Evolutionary conservation across 441 rosid species (phyloP), one percentile per base, ranked within the genome.

Genomic region (Eruca vesicaria): DNA sequence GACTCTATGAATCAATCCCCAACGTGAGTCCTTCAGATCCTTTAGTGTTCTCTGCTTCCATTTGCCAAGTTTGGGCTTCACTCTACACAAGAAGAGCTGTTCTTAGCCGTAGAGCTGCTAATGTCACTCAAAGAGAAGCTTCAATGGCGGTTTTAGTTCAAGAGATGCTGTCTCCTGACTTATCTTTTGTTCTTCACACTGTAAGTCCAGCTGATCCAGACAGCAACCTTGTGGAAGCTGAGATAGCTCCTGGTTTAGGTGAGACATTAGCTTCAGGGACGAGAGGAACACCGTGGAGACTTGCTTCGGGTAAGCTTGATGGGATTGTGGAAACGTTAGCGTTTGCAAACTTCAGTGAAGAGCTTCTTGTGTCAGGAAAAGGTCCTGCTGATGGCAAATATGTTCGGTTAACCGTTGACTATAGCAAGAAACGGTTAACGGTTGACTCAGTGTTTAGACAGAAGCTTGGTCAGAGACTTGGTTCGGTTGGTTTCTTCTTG

Each of bases 191-290:
- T 63, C 91, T 96, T 7, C 99, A 96, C 89, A 96, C 99, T 0
- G 84, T 88, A 20, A 96, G 98, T 84, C 96, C 99, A 50, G 86
- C 94, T 10, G 97, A 93, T 66, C 81, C 36, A 7, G 90, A 93
- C 80, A 78, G 73, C 59, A 91, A 79, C 74, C 81, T 67, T 0
- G 93, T 96, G 4, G 98, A 91, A 86, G 95, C 97, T 0, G 99
- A 96, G 84, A 86, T 96, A 36, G 99, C 99, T 21, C 86, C 98
- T 29, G 99, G 99, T 35, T 93, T 91, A 15, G 99, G 99, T 32
- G 99, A 96, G 80, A 93, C 98, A 56, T 82, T 96, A 6, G 99
- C 98, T 21, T 91, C 99, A 0, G 99, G 99, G 60, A 93, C 98
- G 28, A 81, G 92, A 26, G 99, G 99, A 77, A 89, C 99, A 12